These are phyloP conservation scores for Zygoascus ofunaensis DNA, from an alignment of 805 yeast species.

Conservation along the genomic window DNA sequence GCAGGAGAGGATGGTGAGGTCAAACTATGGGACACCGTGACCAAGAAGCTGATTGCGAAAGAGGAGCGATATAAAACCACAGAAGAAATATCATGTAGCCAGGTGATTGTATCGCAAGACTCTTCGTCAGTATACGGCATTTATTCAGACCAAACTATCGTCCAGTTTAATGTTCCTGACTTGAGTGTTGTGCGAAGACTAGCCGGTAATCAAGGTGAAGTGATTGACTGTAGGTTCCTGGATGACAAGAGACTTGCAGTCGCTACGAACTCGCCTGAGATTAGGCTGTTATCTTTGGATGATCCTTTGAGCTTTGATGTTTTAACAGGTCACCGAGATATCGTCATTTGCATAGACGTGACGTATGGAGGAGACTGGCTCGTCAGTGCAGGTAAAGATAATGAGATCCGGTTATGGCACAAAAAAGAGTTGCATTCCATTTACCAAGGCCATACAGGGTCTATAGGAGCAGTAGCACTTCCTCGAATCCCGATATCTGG, in stretches of 20 bases:
- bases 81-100: slow-evolving; percentile 58
- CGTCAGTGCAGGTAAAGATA: slow-evolving; percentile 86
- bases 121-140: slow-evolving; percentile 37
- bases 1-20: slow-evolving; percentile 24
- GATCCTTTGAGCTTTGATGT: slow-evolving; percentile 52
- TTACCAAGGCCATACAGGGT: slow-evolving; percentile 78
- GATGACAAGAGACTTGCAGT: slow-evolving; percentile 65
- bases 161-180: slow-evolving; percentile 40
- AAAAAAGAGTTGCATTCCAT: slow-evolving; percentile 42
- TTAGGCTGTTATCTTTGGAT: slow-evolving; percentile 47
- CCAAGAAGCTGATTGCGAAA: slow-evolving; percentile 32
- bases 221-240: slow-evolving; percentile 72
- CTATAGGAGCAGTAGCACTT: slow-evolving; percentile 74
- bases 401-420: slow-evolving; percentile 74
- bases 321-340: slow-evolving; percentile 75
- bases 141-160: slow-evolving; percentile 77
- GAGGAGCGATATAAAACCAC: slow-evolving; percentile 26
- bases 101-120: slow-evolving; percentile 41
- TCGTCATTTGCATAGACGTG: slow-evolving; percentile 71
- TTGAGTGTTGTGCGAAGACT: slow-evolving; percentile 39
- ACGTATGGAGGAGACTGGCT: slow-evolving; percentile 81
- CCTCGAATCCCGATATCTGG: slow-evolving; percentile 39
- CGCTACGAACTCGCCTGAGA: slow-evolving; percentile 89
- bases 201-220: slow-evolving; percentile 93
- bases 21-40: slow-evolving; percentile 50